Evolutionary conservation across 2,329 filamentous ascomycete genomes (phyloP).

Genomic region (Endoconidiophora polonica): DNA sequence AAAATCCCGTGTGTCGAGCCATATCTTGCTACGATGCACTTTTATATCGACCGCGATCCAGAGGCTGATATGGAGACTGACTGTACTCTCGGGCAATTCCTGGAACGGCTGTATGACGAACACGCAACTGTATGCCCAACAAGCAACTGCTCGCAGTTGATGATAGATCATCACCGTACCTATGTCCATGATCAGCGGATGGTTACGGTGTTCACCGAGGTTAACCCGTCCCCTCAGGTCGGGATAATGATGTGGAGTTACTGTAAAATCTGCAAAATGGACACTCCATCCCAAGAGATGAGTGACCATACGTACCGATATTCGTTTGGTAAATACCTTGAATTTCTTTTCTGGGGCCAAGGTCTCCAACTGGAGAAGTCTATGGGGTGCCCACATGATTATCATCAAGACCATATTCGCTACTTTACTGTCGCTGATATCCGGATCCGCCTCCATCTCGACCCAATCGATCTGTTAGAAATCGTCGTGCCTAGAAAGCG

Average conservation of each 20-base stretch:
- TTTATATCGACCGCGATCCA: conserved; percentile 84
- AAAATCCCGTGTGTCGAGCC: conserved; percentile 89
- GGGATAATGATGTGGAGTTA: conserved; percentile 96
- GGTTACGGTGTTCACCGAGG: conserved; percentile 75
- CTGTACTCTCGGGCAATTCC: conserved; percentile 85
- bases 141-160: conserved; percentile 71
- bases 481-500: conserved; percentile 80
- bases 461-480: conserved; percentile 81
- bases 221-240: conserved; percentile 28
- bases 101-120: conserved; percentile 70
- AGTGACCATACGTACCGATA: conserved; percentile 94
- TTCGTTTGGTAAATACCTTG: conserved; percentile 96
- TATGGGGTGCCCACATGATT: conserved; percentile 67
- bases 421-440: conserved; percentile 84
- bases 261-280: conserved; percentile 80
- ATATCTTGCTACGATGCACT: conserved; percentile 74
- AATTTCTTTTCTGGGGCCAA: conserved; percentile 88
- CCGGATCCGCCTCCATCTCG: conserved; percentile 78
- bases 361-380: conserved; percentile 58
- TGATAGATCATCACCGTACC: conserved; percentile 86
- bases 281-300: conserved; percentile 81
- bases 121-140: conserved; percentile 64
- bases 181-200: conserved; percentile 95
- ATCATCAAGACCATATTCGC: conserved; percentile 78
- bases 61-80: conserved; percentile 59